Percentiles rank a stretch among this genome's conserved stretches.
These are phyloP conservation scores for Plectosphaerella plurivora DNA, from an alignment of 2,329 filamentous ascomycete species.

Conservation along the genomic window DNA sequence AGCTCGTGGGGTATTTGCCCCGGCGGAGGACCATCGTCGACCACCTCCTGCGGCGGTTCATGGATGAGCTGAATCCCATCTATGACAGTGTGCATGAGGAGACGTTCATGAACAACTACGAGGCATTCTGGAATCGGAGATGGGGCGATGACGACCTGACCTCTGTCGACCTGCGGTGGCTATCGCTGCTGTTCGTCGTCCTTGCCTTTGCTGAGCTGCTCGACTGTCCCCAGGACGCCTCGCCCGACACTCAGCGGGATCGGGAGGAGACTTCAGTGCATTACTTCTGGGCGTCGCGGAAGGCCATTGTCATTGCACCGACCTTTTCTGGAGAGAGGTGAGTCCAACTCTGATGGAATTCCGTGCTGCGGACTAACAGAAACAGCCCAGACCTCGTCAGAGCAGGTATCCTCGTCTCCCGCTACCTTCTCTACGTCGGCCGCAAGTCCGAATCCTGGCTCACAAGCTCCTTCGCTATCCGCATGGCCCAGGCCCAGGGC, in stretches of 20 bases:
- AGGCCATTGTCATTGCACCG: conserved; percentile 33
- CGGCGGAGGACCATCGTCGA: conserved; percentile 30
- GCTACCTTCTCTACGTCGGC: conserved; percentile 32
- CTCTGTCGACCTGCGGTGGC: conserved; percentile 33
- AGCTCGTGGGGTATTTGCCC: conserved; percentile 31
- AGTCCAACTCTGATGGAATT: neutral
- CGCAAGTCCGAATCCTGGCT: conserved; percentile 34
- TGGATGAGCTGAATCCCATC: conserved; percentile 29
- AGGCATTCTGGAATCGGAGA: conserved; percentile 31
- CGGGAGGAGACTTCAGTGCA: conserved; percentile 31
- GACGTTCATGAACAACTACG: conserved; percentile 28
- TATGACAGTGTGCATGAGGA: conserved; percentile 29
- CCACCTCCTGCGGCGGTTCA: conserved; percentile 24
- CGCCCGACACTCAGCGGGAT: conserved; percentile 27
- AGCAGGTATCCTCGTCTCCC: conserved; percentile 32
- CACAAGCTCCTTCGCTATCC: conserved; percentile 34
- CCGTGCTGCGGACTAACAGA: neutral
- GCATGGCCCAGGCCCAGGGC: conserved; percentile 36
- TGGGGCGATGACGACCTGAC: conserved; percentile 33
- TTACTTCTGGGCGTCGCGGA: conserved; percentile 34
- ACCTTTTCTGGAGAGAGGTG: conserved; percentile 31
- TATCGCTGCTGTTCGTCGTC: conserved; percentile 34
- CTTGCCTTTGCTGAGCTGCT: conserved; percentile 32
- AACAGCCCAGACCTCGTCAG: conserved; percentile 29
- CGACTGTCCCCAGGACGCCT: conserved; percentile 24